Evolutionary conservation across 2,329 filamentous ascomycete genomes (phyloP).

Genomic region (Ceratocystis destructans): DNA sequence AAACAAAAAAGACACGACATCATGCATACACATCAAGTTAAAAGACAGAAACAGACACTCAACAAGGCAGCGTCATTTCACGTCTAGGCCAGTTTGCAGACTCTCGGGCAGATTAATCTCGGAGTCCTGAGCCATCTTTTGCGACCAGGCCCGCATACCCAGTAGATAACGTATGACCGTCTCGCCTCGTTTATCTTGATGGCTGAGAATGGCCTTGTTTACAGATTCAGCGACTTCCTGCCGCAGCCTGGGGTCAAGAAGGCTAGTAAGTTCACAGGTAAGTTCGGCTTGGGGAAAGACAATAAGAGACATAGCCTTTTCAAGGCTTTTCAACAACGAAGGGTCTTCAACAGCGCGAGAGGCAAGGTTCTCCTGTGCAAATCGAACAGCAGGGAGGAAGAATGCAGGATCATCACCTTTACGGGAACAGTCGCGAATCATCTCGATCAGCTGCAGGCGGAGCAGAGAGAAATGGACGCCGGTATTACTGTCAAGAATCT

Average conservation of each 20-base stretch:
- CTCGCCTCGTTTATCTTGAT: slow-evolving; percentile 59
- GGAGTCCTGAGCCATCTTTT: neutral
- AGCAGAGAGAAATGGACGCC: slow-evolving; percentile 80
- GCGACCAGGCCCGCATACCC: slow-evolving; percentile 63
- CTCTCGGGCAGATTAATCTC: slow-evolving; percentile 24
- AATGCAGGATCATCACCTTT: slow-evolving; percentile 53
- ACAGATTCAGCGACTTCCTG: slow-evolving; percentile 74
- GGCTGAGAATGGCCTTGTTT: slow-evolving; percentile 72
- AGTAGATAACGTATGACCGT: slow-evolving; percentile 72
- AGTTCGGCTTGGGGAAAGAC: slow-evolving; percentile 76
- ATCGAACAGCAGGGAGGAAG: slow-evolving; percentile 55
- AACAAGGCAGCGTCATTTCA: slow-evolving; percentile 12
- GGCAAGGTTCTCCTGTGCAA: slow-evolving; percentile 76
- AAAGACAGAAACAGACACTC: neutral
- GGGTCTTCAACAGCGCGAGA: slow-evolving; percentile 71
- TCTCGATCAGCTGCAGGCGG: slow-evolving; percentile 80
- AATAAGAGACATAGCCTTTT: slow-evolving; percentile 82
- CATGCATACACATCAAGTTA: neutral
- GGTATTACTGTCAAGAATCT: slow-evolving; percentile 80
- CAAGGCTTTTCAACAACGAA: slow-evolving; percentile 72
- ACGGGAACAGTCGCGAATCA: slow-evolving; percentile 65
- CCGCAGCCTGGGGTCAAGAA: slow-evolving; percentile 68
- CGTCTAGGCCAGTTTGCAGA: slow-evolving; percentile 29
- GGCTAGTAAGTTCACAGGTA: slow-evolving; percentile 56
- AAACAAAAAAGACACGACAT: neutral